phyloP scores from a whole-genome alignment of 129 eudicot species.

The Apium graveolens region DNA sequence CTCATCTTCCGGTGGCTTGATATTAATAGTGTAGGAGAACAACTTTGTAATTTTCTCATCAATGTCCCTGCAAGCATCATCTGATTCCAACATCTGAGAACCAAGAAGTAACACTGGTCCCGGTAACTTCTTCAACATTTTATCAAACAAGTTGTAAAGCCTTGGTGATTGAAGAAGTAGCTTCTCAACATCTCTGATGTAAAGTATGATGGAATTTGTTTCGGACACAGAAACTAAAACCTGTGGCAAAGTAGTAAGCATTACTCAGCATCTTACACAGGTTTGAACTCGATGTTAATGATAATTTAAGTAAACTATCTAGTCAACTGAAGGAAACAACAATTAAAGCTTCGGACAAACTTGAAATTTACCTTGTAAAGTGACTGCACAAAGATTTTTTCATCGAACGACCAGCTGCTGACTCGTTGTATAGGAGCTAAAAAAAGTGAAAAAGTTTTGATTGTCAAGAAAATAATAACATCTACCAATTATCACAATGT shows the following conservation, averaged over 20 bases:
- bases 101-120: conserved; percentile 82
- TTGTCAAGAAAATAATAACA: conserved; percentile 12
- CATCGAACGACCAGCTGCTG: conserved; percentile 61
- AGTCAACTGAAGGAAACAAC: background rate
- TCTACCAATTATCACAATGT: background rate
- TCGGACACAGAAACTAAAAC: conserved; percentile 64
- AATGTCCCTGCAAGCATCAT: conserved; percentile 35
- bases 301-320: background rate
- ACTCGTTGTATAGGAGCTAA: conserved; percentile 49
- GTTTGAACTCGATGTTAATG: background rate
- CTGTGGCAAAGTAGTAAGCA: conserved; percentile 28
- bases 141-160: conserved; percentile 53
- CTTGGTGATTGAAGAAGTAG: conserved; percentile 59
- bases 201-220: conserved; percentile 61
- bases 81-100: conserved; percentile 52
- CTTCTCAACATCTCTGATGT: conserved; percentile 73
- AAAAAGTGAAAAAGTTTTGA: conserved; percentile 4
- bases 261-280: background rate
- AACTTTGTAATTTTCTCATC: conserved; percentile 44
- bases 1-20: conserved; percentile 90
- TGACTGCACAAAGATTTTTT: conserved; percentile 58
- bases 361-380: conserved; percentile 54
- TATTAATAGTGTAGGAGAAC: conserved; percentile 76
- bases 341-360: background rate
- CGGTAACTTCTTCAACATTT: conserved; percentile 59